These are phyloP conservation scores for Nelumbo lutea DNA, from an alignment of 164 flowering plant species.

Conservation along the genomic window DNA sequence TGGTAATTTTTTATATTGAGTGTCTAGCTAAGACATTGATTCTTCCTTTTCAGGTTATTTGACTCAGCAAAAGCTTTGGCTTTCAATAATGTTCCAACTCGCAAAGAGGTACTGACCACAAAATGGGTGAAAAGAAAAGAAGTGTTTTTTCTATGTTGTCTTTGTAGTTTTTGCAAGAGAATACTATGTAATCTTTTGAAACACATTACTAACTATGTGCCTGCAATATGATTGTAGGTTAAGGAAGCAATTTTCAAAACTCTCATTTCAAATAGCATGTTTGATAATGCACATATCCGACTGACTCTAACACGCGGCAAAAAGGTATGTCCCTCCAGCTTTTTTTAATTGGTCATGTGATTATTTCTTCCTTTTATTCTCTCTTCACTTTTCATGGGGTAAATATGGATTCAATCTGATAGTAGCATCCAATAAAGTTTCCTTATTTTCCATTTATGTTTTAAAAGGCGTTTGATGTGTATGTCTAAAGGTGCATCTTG, in stretches of 20 bases:
- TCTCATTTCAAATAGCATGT: conserved; percentile 87
- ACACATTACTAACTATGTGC: neutral
- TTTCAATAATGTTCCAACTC: conserved; percentile 68
- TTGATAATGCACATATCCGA: conserved; percentile 86
- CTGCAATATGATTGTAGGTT: conserved; percentile 44
- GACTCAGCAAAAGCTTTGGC: conserved; percentile 94
- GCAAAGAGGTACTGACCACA: conserved; percentile 58
- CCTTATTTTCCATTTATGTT: no score
- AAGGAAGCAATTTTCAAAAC: conserved; percentile 86
- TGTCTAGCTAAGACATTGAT: neutral
- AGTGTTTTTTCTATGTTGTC: neutral
- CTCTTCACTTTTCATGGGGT: neutral
- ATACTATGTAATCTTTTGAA: no score
- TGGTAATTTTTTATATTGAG: neutral
- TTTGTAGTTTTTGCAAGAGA: neutral
- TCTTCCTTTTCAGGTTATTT: conserved; percentile 51
- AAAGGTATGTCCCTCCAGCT: conserved; percentile 45
- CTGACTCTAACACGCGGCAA: conserved; percentile 92
- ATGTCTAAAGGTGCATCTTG: no score
- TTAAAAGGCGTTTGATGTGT: no score
- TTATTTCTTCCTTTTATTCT: neutral
- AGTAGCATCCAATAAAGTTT: no score
- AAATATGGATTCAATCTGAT: neutral
- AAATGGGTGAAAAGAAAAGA: neutral
- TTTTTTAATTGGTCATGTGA: neutral